A percentile compares a stretch with the other conserved stretches of the same genome.
phyloP scores from a whole-genome alignment of 2,329 filamentous ascomycete species.

The Ophiostoma perfectum region DNA sequence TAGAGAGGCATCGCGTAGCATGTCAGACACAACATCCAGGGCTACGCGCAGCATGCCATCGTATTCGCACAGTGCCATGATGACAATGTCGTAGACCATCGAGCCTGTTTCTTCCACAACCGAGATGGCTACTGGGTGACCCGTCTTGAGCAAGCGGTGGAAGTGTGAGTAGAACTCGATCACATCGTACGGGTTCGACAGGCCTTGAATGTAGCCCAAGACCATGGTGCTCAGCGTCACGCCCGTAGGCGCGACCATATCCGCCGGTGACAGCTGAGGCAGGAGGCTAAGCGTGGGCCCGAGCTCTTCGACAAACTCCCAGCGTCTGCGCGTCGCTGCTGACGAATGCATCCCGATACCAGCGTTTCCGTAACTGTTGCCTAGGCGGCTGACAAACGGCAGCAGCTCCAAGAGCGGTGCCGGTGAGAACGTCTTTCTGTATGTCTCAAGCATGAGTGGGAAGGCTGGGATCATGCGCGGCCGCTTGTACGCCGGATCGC shows the following conservation, averaged over 20 bases:
- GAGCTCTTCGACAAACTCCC: conserved; percentile 26
- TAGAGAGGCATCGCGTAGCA: conserved; percentile 40
- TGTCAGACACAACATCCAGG: conserved; percentile 46
- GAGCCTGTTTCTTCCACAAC: conserved; percentile 38
- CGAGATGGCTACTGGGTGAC: conserved; percentile 37
- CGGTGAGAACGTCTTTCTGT: conserved; percentile 44
- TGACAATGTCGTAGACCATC: conserved; percentile 46
- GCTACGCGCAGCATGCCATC: conserved; percentile 39
- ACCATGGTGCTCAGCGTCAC: conserved; percentile 45
- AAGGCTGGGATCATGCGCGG: conserved; percentile 40
- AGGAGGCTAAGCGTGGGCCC: conserved; percentile 24
- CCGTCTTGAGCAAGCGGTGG: conserved; percentile 37
- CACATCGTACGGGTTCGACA: conserved; percentile 38
- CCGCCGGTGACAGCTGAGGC: conserved; percentile 21
- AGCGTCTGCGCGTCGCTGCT: conserved; percentile 7
- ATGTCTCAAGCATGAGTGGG: conserved; percentile 45
- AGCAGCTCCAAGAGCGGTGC: conserved; percentile 41
- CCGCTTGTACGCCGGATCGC: conserved; percentile 28
- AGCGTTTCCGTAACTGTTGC: background rate
- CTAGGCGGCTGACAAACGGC: conserved; percentile 16
- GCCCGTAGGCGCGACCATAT: conserved; percentile 34
- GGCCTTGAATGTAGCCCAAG: conserved; percentile 41
- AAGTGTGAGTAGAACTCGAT: conserved; percentile 46
- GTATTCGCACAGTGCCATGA: conserved; percentile 44
- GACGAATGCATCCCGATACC: background rate